These are phyloP conservation scores for Penicillium manginii DNA, from an alignment of 495 filamentous ascomycete species.

Conservation along the genomic window DNA sequence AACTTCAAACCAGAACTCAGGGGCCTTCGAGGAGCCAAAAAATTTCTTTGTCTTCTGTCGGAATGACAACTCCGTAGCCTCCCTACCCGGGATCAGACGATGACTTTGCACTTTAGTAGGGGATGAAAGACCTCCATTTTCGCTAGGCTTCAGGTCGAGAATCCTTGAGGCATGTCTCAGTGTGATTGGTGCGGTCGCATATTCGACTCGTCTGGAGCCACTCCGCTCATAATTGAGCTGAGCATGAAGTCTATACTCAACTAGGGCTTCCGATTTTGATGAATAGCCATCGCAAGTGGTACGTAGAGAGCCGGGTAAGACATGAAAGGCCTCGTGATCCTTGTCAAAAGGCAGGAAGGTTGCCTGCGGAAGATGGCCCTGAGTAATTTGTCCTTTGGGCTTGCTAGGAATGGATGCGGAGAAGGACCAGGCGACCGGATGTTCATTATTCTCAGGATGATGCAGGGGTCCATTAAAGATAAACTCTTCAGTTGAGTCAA, in stretches of 20 bases:
- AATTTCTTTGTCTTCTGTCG: slow-evolving; percentile 23
- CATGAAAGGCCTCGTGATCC: slow-evolving; percentile 13
- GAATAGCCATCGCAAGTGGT: neutral
- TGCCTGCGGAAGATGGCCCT: slow-evolving; percentile 9
- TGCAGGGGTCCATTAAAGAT: slow-evolving; percentile 12
- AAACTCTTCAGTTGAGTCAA: neutral
- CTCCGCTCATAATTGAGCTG: slow-evolving; percentile 16
- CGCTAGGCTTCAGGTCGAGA: neutral
- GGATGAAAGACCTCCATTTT: neutral
- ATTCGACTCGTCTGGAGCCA: slow-evolving; percentile 1
- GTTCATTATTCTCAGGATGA: neutral
- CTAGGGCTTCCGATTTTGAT: slow-evolving; percentile 12
- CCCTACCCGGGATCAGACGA: slow-evolving; percentile 24
- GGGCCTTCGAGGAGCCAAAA: slow-evolving; percentile 23
- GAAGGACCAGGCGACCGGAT: slow-evolving; percentile 18
- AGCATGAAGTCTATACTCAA: slow-evolving; percentile 25
- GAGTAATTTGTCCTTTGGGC: slow-evolving; percentile 2
- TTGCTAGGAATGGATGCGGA: slow-evolving; percentile 14
- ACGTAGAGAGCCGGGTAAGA: slow-evolving; percentile 15
- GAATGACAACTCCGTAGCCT: slow-evolving; percentile 16
- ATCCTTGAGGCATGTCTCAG: slow-evolving; percentile 3
- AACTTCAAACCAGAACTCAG: slow-evolving; percentile 16
- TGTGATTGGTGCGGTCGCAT: slow-evolving; percentile 15
- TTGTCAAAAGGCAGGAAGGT: slow-evolving; percentile 27
- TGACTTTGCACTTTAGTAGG: slow-evolving; percentile 13